Conservation (phyloP, 2,329 filamentous ascomycete genomes). For the Verticillium alfalfae region DNA sequence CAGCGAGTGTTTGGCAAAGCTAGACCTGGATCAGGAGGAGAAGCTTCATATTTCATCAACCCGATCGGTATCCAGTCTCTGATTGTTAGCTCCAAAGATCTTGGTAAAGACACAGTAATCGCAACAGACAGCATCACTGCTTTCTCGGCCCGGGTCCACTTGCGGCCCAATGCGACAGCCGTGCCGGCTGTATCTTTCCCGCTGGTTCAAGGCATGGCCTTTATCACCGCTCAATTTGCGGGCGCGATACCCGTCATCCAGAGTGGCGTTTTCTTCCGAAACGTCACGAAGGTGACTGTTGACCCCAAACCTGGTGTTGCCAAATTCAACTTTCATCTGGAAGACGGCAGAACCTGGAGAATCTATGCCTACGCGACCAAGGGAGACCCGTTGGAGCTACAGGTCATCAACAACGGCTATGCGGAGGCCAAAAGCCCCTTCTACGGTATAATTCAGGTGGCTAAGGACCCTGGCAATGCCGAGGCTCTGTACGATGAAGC, state of each 20-base stretch:
- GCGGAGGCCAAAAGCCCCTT: slow-evolving; percentile 64
- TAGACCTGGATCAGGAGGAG: slow-evolving; percentile 42
- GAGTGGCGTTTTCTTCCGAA: slow-evolving; percentile 68
- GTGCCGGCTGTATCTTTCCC: slow-evolving; percentile 68
- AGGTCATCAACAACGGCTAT: slow-evolving; percentile 58
- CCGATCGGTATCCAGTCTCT: slow-evolving; percentile 79
- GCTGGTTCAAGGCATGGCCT: slow-evolving; percentile 83
- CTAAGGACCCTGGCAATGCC: slow-evolving; percentile 64
- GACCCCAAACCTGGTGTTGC: slow-evolving; percentile 58
- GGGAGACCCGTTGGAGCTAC: slow-evolving; percentile 60
- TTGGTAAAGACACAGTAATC: slow-evolving; percentile 54
- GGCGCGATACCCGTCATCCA: slow-evolving; percentile 68
- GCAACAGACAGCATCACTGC: slow-evolving; percentile 49
- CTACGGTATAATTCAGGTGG: slow-evolving; percentile 74
- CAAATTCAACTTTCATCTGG: slow-evolving; percentile 71
- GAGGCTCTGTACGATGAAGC: slow-evolving; percentile 71
- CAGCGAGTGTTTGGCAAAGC: slow-evolving; percentile 64
- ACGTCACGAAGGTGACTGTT: slow-evolving; percentile 52
- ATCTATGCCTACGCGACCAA: slow-evolving; percentile 65
- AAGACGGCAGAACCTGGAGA: slow-evolving; percentile 72
- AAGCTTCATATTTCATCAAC: slow-evolving; percentile 70
- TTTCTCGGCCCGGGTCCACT: slow-evolving; percentile 61
- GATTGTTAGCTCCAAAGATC: slow-evolving; percentile 71
- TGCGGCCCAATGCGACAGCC: slow-evolving; percentile 49
- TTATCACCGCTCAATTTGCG: slow-evolving; percentile 72